Evolutionary conservation across 176 grass and related monocot genomes (phyloP), one percentile per base, ranked within the genome.

Genomic region (Ampelocalamus luodianensis): DNA sequence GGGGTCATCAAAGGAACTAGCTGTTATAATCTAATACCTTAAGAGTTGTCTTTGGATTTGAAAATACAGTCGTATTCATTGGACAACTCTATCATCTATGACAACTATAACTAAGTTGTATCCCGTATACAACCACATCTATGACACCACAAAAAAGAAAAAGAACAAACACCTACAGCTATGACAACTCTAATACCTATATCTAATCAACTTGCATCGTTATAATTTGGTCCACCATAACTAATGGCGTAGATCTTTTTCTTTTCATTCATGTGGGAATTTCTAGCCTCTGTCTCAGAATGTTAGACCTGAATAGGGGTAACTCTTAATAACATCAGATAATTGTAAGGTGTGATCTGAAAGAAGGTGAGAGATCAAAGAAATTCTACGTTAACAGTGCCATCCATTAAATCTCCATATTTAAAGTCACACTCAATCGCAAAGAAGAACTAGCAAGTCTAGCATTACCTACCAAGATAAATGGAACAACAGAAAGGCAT

Each of bases 331-430:
- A 71, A 55, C 42, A 71, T 12, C 14, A 24, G 1, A 65, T 45
- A 27, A 59, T 59, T 11, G 15, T 70, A n/a, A 60, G 48, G 22
- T 13, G 39, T 45, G 7, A 5, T 68, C 13, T 39, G 12, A 32
- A 49, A 38, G 42, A 32, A 37, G 10, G 10, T 6, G 0, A 26
- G 43, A 71, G 18, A 71, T 87, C 34, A 55, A 60, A 53, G n/a
- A 26, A 59, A 82, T 76, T 18, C 20, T 23, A 24, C 6, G 11
- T 46, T 74, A 34, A 67, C 6, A 63, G 24, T 63, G 51, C 0
- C 4, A 13, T 45, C 55, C 22, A 45, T 46, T 20, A 82, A 56
- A 68, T 76, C 37, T 60, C 34, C 26, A 68, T 87, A 24, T 23
- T 59, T 70, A 58, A 55, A 55, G 65, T 10, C 24, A 63, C 26